Evolutionary conservation across 805 yeast genomes (phyloP), one percentile per base, ranked within the genome.

Genomic region (Wickerhamomyces chambardii): DNA sequence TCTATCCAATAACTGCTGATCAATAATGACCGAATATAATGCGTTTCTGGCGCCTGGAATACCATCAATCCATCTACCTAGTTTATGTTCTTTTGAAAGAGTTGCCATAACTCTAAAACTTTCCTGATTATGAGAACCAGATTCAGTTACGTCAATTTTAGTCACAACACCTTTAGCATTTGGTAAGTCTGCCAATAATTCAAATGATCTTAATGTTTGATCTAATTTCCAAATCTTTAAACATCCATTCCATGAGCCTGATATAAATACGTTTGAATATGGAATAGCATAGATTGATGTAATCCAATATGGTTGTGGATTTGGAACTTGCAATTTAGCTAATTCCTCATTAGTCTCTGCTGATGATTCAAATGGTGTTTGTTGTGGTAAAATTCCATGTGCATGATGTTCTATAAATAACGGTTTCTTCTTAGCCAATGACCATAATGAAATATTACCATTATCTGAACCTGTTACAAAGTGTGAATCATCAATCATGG

Each of bases 381-480:
- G 52, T 10, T 51, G 46, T 14, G 78, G 74, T 36, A 70, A 66
- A 15, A 70, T 46, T 2, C 97, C 98, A 56, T 92, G 98, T 3
- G 90, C 84, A 33, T 66, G 59, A 48, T 92, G 71, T 41, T 70
- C 59, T 3, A 77, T 75, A 55, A 58, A 80, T 21, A 84, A 60
- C 14, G 97, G 94, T 59, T 86, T 89, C 71, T 92, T 92, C 61
- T 86, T 86, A 18, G 84, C 78, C 38, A 82, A 61, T 3, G 95
- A 78, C 98, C 98, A 92, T 41, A 92, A 64, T n/a, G 84, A 63
- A 24, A 92, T 61, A 51, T 76, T 83, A 30, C 98, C 98, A 55
- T 89, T 90, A 54, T 92, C 98, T 14, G 95, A 80, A 5, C 97
- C 97, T 1, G 97, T 89, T 32, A 92, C 78, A 53, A 92, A 92